A percentile compares a stretch with the other conserved stretches of the same genome.
Conservation (phyloP, 768 basidiomycete genomes). For the Mycena venus region DNA sequence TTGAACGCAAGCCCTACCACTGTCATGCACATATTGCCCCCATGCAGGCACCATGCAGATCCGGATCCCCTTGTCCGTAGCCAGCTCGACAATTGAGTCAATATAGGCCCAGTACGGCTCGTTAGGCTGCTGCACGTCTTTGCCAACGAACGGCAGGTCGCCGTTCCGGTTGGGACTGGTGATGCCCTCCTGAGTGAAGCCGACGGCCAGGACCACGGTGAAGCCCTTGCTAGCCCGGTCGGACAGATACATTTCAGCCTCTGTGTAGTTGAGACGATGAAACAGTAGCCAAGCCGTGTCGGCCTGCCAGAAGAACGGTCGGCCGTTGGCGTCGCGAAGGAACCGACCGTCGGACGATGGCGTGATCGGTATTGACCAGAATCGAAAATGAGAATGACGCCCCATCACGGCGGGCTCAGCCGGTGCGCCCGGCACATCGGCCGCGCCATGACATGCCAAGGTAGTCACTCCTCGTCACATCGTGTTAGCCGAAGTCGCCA, state of each 20-base stretch:
- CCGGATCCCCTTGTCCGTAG: background rate
- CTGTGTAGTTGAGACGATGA: background rate
- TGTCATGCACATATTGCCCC: slow-evolving; percentile 3
- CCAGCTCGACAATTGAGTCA: background rate
- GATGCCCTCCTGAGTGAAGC: background rate
- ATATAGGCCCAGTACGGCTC: slow-evolving; percentile 1
- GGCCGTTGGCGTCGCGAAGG: background rate
- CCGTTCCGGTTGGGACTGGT: background rate
- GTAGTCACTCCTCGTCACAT: too few species aligned
- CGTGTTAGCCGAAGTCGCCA: too few species aligned
- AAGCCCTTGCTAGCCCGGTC: background rate
- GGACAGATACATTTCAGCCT: background rate
- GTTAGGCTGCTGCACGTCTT: background rate
- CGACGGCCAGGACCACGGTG: background rate
- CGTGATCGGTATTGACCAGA: too few species aligned
- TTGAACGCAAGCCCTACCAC: background rate
- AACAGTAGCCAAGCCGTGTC: background rate
- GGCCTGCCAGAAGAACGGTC: background rate
- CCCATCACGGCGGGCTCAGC: too few species aligned
- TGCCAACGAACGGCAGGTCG: slow-evolving; percentile 1
- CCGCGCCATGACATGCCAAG: too few species aligned
- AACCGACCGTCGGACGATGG: slow-evolving; percentile 2
- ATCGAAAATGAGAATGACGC: too few species aligned
- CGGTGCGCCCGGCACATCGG: too few species aligned
- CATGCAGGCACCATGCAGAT: slow-evolving; percentile 1